phyloP scores from a whole-genome alignment of 2,329 filamentous ascomycete genomes.

The Cladosporium austrohemisphaericum region DNA sequence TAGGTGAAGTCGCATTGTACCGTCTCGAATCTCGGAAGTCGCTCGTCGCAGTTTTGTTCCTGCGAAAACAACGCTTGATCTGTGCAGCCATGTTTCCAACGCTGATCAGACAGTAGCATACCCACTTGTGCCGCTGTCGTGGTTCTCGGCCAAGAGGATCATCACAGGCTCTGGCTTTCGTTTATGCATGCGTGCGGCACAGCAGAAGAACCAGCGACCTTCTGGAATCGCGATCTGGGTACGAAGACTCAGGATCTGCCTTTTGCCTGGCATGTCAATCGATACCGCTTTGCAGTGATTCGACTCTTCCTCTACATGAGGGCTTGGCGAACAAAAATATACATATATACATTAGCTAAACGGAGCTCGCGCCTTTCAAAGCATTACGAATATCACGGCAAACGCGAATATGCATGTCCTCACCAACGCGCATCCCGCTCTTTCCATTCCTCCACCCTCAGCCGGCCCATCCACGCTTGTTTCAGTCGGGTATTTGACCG shows the following conservation, averaged over 20 bases:
- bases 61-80: conserved; percentile 10
- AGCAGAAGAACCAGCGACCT: not conserved
- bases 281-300: too few species aligned
- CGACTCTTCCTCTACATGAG: too few species aligned
- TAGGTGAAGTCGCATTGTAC: conserved; percentile 1
- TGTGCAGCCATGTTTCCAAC: conserved; percentile 12
- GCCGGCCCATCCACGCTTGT: not conserved
- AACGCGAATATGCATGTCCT: too few species aligned
- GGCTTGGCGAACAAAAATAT: too few species aligned
- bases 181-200: conserved; percentile 3
- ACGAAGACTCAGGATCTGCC: too few species aligned
- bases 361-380: not conserved
- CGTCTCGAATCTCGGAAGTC: not conserved
- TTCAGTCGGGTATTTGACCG: not conserved
- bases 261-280: too few species aligned
- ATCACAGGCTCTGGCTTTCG: not conserved
- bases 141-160: conserved; percentile 1
- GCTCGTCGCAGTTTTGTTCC: conserved; percentile 5
- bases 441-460: not conserved
- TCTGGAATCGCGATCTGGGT: not conserved
- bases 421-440: too few species aligned
- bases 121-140: conserved; percentile 11
- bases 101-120: conserved; percentile 6
- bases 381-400: not conserved
- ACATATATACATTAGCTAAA: not conserved